phyloP scores from a whole-genome alignment of 768 basidiomycete genomes.

The Calocybe indica region DNA sequence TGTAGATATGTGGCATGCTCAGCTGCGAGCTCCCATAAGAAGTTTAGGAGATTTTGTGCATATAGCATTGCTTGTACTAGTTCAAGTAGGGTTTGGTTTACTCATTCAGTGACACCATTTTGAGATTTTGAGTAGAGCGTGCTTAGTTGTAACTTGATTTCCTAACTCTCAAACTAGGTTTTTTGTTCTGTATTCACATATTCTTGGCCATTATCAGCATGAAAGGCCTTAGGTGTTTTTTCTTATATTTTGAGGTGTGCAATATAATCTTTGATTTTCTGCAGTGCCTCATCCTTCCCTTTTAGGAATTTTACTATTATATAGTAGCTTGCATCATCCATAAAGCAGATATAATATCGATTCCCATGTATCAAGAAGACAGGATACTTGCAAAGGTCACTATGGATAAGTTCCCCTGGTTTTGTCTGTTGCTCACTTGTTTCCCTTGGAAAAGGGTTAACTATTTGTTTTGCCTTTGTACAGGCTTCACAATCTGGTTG shows the following conservation, averaged over 20 bases:
- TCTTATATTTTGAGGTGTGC: conserved; percentile 17
- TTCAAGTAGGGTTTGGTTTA: conserved; percentile 19
- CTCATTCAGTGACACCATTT: conserved; percentile 21
- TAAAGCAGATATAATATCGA: not conserved
- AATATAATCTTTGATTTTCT: conserved; percentile 13
- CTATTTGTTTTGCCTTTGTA: conserved; percentile 26
- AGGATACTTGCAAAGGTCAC: not conserved
- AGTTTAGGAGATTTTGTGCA: conserved; percentile 10
- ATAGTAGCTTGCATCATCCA: not conserved
- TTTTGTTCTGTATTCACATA: conserved; percentile 14
- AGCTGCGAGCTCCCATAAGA: conserved; percentile 19
- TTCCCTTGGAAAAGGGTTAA: conserved; percentile 23
- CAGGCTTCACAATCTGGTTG: conserved; percentile 32
- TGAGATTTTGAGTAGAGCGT: conserved; percentile 14
- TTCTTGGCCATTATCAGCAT: conserved; percentile 19
- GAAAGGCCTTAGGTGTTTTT: conserved; percentile 9
- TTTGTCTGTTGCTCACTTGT: conserved; percentile 11
- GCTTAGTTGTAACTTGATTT: conserved; percentile 13
- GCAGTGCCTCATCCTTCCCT: conserved; percentile 11
- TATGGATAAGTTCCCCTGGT: not conserved
- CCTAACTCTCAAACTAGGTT: conserved; percentile 9
- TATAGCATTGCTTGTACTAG: conserved; percentile 13
- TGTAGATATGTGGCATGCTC: conserved; percentile 13
- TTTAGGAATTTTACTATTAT: conserved; percentile 8
- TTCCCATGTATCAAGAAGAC: not conserved